A percentile compares a stretch with the other conserved stretches of the same genome.
phyloP scores from a whole-genome alignment of 345 rosid species.

The Brassica juncea region DNA sequence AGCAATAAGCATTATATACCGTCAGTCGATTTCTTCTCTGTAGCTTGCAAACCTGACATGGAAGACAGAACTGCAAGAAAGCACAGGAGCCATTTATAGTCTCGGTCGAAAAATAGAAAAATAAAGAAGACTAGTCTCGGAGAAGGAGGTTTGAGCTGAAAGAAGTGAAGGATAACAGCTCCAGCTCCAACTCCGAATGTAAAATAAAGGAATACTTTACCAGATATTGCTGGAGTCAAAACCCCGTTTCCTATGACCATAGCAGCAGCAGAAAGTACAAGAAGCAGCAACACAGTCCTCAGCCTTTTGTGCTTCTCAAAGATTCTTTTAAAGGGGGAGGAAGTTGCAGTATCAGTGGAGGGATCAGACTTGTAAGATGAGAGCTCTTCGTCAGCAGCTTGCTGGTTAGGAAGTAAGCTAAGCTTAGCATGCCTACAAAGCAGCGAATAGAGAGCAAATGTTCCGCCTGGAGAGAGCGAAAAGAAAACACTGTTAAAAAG shows the following conservation, averaged over 20 bases:
- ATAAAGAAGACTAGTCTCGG: slow-evolving; percentile 5
- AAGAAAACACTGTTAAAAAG: slow-evolving; percentile 19
- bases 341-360: slow-evolving; percentile 39
- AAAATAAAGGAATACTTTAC: slow-evolving; percentile 37
- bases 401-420: slow-evolving; percentile 91
- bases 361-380: slow-evolving; percentile 75
- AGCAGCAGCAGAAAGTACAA: slow-evolving; percentile 81
- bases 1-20: slow-evolving; percentile 48
- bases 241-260: slow-evolving; percentile 94
- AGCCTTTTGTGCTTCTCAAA: slow-evolving; percentile 77
- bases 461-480: slow-evolving; percentile 59
- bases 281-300: slow-evolving; percentile 66
- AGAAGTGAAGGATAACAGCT: slow-evolving; percentile 1
- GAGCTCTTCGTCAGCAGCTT: slow-evolving; percentile 96
- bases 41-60: slow-evolving; percentile 70
- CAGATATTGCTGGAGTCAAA: slow-evolving; percentile 89
- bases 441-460: slow-evolving; percentile 86
- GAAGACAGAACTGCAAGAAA: slow-evolving; percentile 80
- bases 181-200: background rate
- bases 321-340: slow-evolving; percentile 65
- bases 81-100: slow-evolving; percentile 7
- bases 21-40: slow-evolving; percentile 48
- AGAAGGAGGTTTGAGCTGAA: slow-evolving; percentile 4
- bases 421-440: slow-evolving; percentile 89
- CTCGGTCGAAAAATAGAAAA: background rate